A percentile compares a stretch with the other conserved stretches of the same genome.
Conservation (phyloP, 2,329 filamentous ascomycete genomes). For the Ophiostoma triangulosporum region DNA sequence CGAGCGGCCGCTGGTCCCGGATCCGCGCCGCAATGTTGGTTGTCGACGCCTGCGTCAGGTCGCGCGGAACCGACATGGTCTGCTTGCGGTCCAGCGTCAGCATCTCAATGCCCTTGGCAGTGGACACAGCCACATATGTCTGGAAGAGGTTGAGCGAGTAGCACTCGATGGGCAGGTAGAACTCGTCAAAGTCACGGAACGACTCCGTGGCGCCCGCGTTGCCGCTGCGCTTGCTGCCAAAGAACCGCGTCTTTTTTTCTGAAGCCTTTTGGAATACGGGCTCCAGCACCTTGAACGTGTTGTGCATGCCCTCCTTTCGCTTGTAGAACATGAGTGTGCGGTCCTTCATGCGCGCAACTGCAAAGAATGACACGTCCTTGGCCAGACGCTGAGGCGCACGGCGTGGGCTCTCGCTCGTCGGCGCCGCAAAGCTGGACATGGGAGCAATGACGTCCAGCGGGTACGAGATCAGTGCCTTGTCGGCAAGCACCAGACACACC, state of each 20-base stretch:
- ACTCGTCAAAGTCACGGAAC: conserved; percentile 97
- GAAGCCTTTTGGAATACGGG: conserved; percentile 88
- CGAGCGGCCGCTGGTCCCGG: conserved; percentile 68
- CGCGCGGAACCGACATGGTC: conserved; percentile 74
- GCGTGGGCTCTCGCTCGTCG: conserved; percentile 57
- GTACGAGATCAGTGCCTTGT: conserved; percentile 84
- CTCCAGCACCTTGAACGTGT: conserved; percentile 92
- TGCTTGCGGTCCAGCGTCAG: conserved; percentile 96
- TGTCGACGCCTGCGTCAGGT: conserved; percentile 64
- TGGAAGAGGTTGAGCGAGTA: conserved; percentile 95
- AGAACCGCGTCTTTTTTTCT: conserved; percentile 62
- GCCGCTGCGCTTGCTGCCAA: conserved; percentile 36
- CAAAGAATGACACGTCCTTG: conserved; percentile 93
- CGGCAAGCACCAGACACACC: conserved; percentile 78
- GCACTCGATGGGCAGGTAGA: conserved; percentile 93
- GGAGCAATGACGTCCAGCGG: conserved; percentile 74
- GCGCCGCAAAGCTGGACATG: conserved; percentile 45
- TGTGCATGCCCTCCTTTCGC: conserved; percentile 81
- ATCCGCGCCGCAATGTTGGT: conserved; percentile 77
- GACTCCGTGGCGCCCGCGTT: conserved; percentile 71
- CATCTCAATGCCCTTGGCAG: conserved; percentile 85
- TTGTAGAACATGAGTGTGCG: conserved; percentile 92
- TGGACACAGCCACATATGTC: conserved; percentile 81
- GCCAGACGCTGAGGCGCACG: conserved; percentile 85
- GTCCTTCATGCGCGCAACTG: conserved; percentile 93